Base-by-base conservation (phyloP, 2,329 filamentous ascomycete genomes). In the Tolypocladium tropicale region DNA sequence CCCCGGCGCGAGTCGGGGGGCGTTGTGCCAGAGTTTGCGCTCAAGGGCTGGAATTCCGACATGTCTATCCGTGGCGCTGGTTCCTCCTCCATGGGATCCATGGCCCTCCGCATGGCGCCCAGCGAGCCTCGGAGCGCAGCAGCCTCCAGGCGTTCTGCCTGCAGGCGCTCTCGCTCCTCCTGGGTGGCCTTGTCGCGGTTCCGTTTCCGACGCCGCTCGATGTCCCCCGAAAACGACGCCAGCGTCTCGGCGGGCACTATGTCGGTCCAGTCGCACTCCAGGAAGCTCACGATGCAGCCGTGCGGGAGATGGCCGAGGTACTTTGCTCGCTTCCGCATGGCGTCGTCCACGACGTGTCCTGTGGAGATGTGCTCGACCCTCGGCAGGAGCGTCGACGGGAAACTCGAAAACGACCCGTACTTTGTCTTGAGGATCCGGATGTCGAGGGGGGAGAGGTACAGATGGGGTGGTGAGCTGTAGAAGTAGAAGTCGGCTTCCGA, bases 241-340 rank as follows among this genome's bases (percentile, higher is more conserved):
- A 96, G 76, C 4, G 89, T 80, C 53, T 89, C 86, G 1, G 84
- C 78, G 3, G 84, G 80, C 6, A 96, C 89, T 39, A 94, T 89
- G 62, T 95, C 91, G 3, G 89, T 91, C 92, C 92, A 96, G 69
- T 96, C 91, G 66, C 92, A 96, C 72, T 96, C 92, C 1, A 96
- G 72, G 64, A 96, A 96, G 61, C 81, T 90, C 46, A 96, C 89
- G 61, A 95, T 87, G 68, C 91, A 96, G n/a, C 92, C 92, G 53
- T 88, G 85, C 0, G 92, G 92, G 6, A 96, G 78, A 70, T 96
- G 92, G 1, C 84, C 83, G 3, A 96, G 79, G 61, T 96, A 96
- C 68, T 94, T 95, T 55, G 89, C 85, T 34, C 90, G 83, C 67
- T 88, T 91, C 51, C 92, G 84, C 54, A 96, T 71, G 18, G 86